phyloP scores from a whole-genome alignment of 768 basidiomycete genomes.

The Suillus cothurnatus region DNA sequence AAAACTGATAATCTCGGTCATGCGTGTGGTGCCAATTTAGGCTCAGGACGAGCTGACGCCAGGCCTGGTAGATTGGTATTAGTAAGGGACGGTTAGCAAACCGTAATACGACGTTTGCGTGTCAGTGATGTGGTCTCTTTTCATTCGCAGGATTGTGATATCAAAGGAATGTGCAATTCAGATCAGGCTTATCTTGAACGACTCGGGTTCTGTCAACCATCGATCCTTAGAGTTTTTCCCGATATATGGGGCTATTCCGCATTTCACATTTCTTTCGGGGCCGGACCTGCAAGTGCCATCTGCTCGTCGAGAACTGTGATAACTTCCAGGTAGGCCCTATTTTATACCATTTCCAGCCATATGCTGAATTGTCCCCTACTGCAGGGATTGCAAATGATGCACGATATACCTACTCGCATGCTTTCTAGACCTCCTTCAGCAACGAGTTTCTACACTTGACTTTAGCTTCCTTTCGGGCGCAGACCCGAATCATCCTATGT shows the following conservation, averaged over 20 bases:
- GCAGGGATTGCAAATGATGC: slow-evolving; percentile 71
- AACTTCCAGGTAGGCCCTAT: slow-evolving; percentile 57
- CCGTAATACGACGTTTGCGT: not conserved
- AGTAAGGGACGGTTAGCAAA: too few species aligned
- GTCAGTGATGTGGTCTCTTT: not conserved
- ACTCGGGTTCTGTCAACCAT: too few species aligned
- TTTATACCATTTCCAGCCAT: not conserved
- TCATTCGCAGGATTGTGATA: too few species aligned
- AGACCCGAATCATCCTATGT: slow-evolving; percentile 43
- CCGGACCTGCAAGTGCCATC: slow-evolving; percentile 3
- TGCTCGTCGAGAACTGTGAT: slow-evolving; percentile 75
- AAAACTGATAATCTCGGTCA: too few species aligned
- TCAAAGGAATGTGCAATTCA: not conserved
- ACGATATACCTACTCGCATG: slow-evolving; percentile 54
- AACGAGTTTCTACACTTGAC: slow-evolving; percentile 63
- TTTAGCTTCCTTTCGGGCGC: slow-evolving; percentile 59
- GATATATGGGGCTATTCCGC: too few species aligned
- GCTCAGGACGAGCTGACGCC: too few species aligned
- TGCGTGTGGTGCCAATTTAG: too few species aligned
- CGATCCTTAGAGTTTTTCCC: too few species aligned
- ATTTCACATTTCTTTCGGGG: too few species aligned
- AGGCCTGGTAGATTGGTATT: too few species aligned
- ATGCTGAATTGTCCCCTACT: not conserved
- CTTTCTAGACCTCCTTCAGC: slow-evolving; percentile 59
- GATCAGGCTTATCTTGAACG: not conserved